Evolutionary conservation across 345 rosid genomes (phyloP), one percentile per base, ranked within the genome.

Genomic region (Aethionema arabicum): DNA sequence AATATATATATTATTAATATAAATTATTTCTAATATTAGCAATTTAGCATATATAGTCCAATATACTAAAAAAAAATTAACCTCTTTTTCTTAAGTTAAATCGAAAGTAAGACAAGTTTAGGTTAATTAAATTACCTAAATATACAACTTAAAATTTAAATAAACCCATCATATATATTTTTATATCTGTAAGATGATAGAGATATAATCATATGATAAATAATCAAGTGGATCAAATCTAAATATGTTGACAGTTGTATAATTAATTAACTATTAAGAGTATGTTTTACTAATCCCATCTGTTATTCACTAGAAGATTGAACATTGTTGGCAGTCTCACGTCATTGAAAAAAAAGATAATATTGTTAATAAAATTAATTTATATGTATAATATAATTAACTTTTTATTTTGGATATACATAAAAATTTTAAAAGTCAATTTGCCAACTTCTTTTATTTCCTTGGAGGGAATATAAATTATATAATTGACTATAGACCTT

Each of bases 171-270:
- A n/a, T n/a, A n/a, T n/a, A n/a, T n/a, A n/a, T n/a, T n/a, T n/a
- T n/a, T n/a, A n/a, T n/a, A n/a, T n/a, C n/a, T n/a, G n/a, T n/a
- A n/a, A n/a, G n/a, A n/a, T n/a, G 27, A 21, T 21, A 21, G 27
- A 21, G 2, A 21, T 21, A 21, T 21, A 21, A 21, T 21, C 27
- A 21, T 21, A 21, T 21, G 2, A 21, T 21, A 21, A 1, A 21
- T 29, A 53, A 52, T 53, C 6, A 68, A 31, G 47, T 61, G 68
- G 13, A 54, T 62, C 42, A 70, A 55, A 70, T 63, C 52, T 40
- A 56, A 13, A 56, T 35, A 63, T 56, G 48, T 41, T 50, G 74
- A 70, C 74, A 70, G 74, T 41, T 70, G 53, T 56, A 42, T 32
- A 40, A 46, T 63, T 32, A 40, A 46, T 63, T 7, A 49, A 27